Evolutionary conservation across 2,329 filamentous ascomycete species (phyloP).

Genomic region (Diaporthe vexans): DNA sequence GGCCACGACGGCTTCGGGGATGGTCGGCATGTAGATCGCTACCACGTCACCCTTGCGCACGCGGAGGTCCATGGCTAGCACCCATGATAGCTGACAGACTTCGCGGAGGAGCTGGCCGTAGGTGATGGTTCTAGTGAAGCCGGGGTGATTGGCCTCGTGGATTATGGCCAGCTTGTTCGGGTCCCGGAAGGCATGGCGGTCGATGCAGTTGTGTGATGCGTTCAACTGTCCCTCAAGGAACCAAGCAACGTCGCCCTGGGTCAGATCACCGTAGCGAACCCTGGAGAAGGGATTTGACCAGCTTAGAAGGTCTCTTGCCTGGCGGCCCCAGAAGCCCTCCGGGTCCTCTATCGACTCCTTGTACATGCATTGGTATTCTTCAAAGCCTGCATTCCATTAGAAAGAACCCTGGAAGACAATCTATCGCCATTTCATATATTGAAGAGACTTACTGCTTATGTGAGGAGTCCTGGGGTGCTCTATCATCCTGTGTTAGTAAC

Average conservation of each 20-base stretch:
- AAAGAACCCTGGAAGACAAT: too few relatives aligned
- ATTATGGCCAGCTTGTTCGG: constrained; percentile 95
- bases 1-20: constrained; percentile 92
- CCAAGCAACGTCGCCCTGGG: constrained; percentile 89
- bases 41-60: constrained; percentile 98
- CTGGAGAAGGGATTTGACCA: constrained; percentile 95
- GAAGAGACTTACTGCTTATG: constrained; percentile 67
- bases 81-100: constrained; percentile 90
- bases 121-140: constrained; percentile 88
- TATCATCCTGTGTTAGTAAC: constrained; percentile 49
- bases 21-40: constrained; percentile 98
- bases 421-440: too few relatives aligned
- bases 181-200: constrained; percentile 95
- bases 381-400: constrained; percentile 62
- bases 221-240: constrained; percentile 95
- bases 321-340: constrained; percentile 88
- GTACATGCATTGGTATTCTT: constrained; percentile 78
- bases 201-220: constrained; percentile 96
- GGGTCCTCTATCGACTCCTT: constrained; percentile 91
- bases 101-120: constrained; percentile 94
- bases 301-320: constrained; percentile 88
- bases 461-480: constrained; percentile 80
- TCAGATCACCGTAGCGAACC: constrained; percentile 82
- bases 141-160: constrained; percentile 95
- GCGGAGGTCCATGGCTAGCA: constrained; percentile 88